Percentiles rank a stretch among this genome's conserved stretches.
phyloP scores from a whole-genome alignment of 805 yeast genomes.

The Pichia sporocuriosa region DNA sequence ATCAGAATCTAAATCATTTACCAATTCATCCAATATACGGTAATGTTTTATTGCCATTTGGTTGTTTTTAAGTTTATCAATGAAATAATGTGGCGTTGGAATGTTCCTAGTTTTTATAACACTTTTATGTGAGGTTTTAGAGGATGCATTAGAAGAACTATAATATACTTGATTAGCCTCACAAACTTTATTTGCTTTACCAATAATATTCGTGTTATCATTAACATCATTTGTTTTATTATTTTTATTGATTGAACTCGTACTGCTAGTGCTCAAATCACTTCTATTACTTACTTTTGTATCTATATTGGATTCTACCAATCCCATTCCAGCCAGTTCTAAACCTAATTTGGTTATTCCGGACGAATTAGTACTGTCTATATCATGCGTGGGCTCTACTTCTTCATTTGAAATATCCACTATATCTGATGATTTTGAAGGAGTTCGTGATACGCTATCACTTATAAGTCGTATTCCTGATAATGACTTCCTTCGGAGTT shows the following conservation, averaged over 20 bases:
- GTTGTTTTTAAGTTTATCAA: slow-evolving; percentile 32
- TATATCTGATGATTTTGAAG: not conserved
- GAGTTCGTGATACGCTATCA: not conserved
- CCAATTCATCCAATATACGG: slow-evolving; percentile 23
- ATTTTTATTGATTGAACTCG: not conserved
- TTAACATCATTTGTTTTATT: not conserved
- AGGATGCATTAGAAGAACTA: slow-evolving; percentile 2
- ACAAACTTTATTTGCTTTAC: too few species aligned
- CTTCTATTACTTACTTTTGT: too few species aligned
- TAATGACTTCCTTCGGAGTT: slow-evolving; percentile 1
- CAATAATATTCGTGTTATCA: not conserved
- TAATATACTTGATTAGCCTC: not conserved
- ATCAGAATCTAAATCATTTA: slow-evolving; percentile 11
- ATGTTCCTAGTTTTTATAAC: not conserved
- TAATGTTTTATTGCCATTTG: slow-evolving; percentile 36
- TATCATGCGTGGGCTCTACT: not conserved
- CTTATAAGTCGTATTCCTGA: not conserved
- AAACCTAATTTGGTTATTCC: slow-evolving; percentile 26
- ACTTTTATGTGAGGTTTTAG: not conserved
- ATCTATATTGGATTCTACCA: too few species aligned
- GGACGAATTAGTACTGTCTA: not conserved
- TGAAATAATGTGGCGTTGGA: slow-evolving; percentile 38
- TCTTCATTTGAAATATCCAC: not conserved
- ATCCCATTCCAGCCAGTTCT: slow-evolving; percentile 27
- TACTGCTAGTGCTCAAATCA: too few species aligned